Evolutionary conservation across 2,329 filamentous ascomycete genomes (phyloP).

Genomic region (Cladosporium sphaerospermum): DNA sequence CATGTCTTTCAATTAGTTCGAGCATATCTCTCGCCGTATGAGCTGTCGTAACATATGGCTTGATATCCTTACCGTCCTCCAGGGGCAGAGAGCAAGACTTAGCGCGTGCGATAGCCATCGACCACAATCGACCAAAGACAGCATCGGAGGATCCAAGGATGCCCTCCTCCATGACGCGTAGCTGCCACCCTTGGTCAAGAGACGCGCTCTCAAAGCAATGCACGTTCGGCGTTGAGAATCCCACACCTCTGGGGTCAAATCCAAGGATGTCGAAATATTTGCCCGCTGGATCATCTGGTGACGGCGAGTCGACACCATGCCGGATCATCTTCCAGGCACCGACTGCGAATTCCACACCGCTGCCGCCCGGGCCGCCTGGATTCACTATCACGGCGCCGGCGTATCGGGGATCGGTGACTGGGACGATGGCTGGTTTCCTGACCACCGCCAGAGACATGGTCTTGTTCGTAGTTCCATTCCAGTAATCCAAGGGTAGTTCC

Average conservation of each 20-base stretch:
- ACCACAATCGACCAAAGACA: conserved; percentile 37
- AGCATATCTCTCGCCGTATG: conserved; percentile 46
- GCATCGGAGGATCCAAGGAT: conserved; percentile 32
- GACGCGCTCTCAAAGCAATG: conserved; percentile 30
- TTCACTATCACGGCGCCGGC: conserved; percentile 39
- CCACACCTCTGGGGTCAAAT: conserved; percentile 42
- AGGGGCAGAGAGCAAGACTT: conserved; percentile 21
- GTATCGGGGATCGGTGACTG: conserved; percentile 35
- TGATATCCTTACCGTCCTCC: conserved; percentile 32
- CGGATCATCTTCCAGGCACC: conserved; percentile 17
- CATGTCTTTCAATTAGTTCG: conserved; percentile 40
- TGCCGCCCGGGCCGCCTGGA: conserved; percentile 40
- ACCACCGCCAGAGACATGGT: conserved; percentile 40
- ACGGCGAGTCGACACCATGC: conserved; percentile 15
- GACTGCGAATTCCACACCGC: conserved; percentile 31
- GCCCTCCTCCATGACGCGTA: conserved; percentile 34
- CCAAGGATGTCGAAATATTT: conserved; percentile 39
- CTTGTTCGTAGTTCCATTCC: conserved; percentile 31
- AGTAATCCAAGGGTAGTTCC: conserved; percentile 43
- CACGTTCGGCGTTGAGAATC: conserved; percentile 29
- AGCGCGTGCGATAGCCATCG: conserved; percentile 34
- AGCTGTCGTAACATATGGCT: conserved; percentile 41
- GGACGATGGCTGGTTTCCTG: conserved; percentile 40
- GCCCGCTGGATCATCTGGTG: conserved; percentile 16
- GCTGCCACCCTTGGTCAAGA: conserved; percentile 31